A percentile compares a stretch with the other conserved stretches of the same genome.
phyloP scores from a whole-genome alignment of 2,329 filamentous ascomycete species.

The Fusarium sp. region DNA sequence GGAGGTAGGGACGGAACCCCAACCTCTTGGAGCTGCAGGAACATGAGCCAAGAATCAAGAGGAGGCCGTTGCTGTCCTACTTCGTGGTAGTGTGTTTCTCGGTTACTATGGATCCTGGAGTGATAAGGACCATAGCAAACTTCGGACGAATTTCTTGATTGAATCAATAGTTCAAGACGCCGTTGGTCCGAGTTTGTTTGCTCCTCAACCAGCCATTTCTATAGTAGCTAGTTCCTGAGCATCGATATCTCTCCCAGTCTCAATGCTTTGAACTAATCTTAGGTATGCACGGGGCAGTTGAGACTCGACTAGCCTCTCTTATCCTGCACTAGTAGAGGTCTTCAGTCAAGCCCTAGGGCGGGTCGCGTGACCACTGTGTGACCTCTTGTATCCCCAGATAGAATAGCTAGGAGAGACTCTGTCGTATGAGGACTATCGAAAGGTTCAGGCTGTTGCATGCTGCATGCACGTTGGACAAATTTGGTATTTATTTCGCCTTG shows the following conservation, averaged over 20 bases:
- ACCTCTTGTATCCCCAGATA: not conserved
- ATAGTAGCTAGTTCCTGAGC: not conserved
- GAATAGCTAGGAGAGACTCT: not conserved
- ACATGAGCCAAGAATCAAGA: not conserved
- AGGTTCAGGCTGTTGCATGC: not conserved
- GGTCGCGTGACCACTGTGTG: not conserved
- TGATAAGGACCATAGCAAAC: not conserved
- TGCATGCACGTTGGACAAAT: not conserved
- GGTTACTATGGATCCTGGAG: not conserved
- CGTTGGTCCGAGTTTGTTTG: not conserved
- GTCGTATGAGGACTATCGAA: not conserved
- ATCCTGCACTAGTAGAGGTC: not conserved
- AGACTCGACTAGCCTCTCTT: not conserved
- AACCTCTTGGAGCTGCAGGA: not conserved
- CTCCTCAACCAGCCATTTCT: not conserved
- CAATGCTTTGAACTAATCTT: not conserved
- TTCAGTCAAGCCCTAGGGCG: slow-evolving; percentile 1
- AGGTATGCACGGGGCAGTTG: not conserved
- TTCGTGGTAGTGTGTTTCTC: not conserved
- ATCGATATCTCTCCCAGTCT: not conserved
- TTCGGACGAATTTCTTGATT: not conserved
- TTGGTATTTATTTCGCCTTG: not conserved
- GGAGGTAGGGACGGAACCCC: not conserved
- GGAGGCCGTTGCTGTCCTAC: not conserved
- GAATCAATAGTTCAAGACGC: not conserved